Base-by-base conservation (phyloP, 2,329 filamentous ascomycete genomes). In the Fusarium tupiense region DNA sequence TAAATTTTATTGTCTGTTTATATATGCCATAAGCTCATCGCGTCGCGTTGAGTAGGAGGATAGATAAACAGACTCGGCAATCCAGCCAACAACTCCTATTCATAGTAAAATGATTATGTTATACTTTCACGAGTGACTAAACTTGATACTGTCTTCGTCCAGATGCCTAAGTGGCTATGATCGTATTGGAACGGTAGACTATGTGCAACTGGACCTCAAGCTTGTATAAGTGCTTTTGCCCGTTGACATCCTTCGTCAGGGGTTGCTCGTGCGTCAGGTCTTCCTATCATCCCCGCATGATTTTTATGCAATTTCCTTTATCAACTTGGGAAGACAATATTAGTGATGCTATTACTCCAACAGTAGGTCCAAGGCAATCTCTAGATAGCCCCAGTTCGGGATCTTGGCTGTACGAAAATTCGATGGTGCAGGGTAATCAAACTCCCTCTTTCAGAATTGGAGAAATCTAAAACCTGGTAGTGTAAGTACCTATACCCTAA, bases 181-280 rank as follows among this genome's bases (percentile, higher is more conserved):
- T 12, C 3, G 0, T 5, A 2, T 9, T 33, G 8, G 5, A 17
- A 1, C 14, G 2, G 4, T 8, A 22, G 1, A 8, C 6, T 6
- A 8, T 2, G 0, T 10, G 44, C 19, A 10, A 7, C 2, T 24
- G 4, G 1, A 10, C 14, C 14, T 11, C 3, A 4, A n/a, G n/a
- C 3, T 8, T 11, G 5, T 13, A 6, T 4, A 8, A 8, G 4
- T 17, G 11, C 14, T 35, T 7, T 1, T 16, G 33, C 0, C 14
- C 1, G 4, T 44, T 12, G 16, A 2, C 11, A 3, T 12, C 0
- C 26, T 1, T 26, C 9, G 19, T 6, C 17, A 26, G 4, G 6
- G 1, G 9, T 26, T 20, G 8, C 19, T 20, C 14, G 2, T 22
- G 13, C 6, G 3, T 49, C 6, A 17, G 3, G 20, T n/a, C 14